phyloP scores from a whole-genome alignment of 2,329 filamentous ascomycete genomes.

The Penicillium sp. region DNA sequence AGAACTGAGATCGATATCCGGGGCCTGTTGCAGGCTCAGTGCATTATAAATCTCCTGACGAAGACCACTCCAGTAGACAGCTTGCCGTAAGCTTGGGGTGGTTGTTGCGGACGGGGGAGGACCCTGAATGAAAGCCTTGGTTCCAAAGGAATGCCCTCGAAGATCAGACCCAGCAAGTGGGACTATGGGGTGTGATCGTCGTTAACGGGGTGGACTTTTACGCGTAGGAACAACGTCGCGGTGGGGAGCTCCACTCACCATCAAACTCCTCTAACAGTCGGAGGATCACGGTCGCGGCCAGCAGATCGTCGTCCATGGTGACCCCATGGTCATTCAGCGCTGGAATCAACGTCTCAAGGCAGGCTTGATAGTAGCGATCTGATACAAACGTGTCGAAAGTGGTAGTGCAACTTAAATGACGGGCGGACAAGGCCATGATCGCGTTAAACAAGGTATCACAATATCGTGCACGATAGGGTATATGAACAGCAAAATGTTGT shows the following conservation, averaged over 20 bases:
- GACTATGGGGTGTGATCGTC: conserved; percentile 10
- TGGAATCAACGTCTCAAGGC: conserved; percentile 43
- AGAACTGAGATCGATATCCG: conserved; percentile 25
- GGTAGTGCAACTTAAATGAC: conserved; percentile 42
- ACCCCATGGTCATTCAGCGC: conserved; percentile 41
- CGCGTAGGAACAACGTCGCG: background rate
- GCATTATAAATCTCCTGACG: conserved; percentile 38
- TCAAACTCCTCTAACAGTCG: conserved; percentile 46
- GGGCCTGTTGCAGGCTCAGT: conserved; percentile 27
- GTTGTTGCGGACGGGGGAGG: conserved; percentile 27
- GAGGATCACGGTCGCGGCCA: conserved; percentile 44
- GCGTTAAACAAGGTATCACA: conserved; percentile 42
- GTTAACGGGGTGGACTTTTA: background rate
- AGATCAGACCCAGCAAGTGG: conserved; percentile 24
- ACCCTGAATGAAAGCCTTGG: conserved; percentile 23
- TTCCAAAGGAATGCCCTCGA: conserved; percentile 25
- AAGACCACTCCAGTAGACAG: conserved; percentile 27
- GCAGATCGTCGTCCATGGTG: conserved; percentile 41
- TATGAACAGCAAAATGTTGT: conserved; percentile 28
- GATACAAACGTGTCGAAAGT: conserved; percentile 43
- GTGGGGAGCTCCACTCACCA: conserved; percentile 23
- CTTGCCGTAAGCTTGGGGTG: conserved; percentile 29
- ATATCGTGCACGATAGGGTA: conserved; percentile 22
- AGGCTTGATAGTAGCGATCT: conserved; percentile 44
- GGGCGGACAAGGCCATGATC: conserved; percentile 44